These are phyloP conservation scores for Haplosporangium sp. DNA, from an alignment of 371 early-diverging fungal species.

Conservation along the genomic window DNA sequence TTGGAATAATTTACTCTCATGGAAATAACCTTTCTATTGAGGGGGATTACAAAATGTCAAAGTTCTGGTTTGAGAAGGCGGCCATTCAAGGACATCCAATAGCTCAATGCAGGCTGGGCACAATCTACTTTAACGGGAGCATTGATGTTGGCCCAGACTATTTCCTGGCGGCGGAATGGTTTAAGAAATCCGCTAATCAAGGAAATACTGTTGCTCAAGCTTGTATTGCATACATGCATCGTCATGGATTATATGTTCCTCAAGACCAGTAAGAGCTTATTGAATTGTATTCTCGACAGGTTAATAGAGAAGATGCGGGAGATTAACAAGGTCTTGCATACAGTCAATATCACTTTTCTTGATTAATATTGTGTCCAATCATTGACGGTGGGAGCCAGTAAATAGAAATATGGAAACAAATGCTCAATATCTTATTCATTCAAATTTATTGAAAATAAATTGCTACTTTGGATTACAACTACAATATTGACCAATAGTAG, in stretches of 20 bases:
- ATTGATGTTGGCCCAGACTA: background rate
- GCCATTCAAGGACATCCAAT: background rate
- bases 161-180: background rate
- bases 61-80: background rate
- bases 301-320: no score
- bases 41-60: background rate
- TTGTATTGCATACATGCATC: background rate
- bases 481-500: no score
- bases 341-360: no score
- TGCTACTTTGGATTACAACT: no score
- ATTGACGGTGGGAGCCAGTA: no score
- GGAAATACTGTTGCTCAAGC: background rate
- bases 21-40: background rate
- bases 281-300: no score
- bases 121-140: background rate
- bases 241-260: background rate
- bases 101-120: background rate
- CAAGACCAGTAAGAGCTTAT: background rate
- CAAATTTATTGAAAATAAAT: no score
- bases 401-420: no score
- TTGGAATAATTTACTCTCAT: background rate
- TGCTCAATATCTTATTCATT: no score
- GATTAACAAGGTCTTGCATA: no score
- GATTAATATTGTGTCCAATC: no score
- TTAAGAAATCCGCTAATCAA: background rate